Evolutionary conservation across 495 filamentous ascomycete species (phyloP).

Genomic region (Endocarpon pusillum): DNA sequence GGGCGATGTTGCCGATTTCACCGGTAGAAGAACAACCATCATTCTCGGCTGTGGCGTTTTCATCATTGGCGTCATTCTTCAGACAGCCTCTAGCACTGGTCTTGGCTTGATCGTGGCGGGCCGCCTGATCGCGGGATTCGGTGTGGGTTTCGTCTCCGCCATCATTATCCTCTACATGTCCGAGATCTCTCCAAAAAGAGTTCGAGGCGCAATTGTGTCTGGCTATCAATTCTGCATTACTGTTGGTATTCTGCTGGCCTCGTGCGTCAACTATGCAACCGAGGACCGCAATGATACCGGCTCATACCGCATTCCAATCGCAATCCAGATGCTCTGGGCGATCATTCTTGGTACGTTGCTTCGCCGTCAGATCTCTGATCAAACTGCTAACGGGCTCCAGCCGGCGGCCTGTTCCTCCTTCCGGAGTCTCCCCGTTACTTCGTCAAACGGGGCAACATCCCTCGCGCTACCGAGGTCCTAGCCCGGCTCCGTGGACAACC

Average conservation of each 20-base stretch:
- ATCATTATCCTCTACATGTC: constrained; percentile 63
- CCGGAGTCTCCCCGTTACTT: constrained; percentile 59
- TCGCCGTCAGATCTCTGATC: constrained; percentile 6
- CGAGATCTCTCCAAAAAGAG: constrained; percentile 42
- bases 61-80: constrained; percentile 43
- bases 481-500: constrained; percentile 28
- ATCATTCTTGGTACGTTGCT: constrained; percentile 31
- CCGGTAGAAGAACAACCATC: constrained; percentile 52
- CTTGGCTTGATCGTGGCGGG: constrained; percentile 45
- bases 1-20: constrained; percentile 49
- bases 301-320: constrained; percentile 58
- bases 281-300: constrained; percentile 40
- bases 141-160: constrained; percentile 59
- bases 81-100: constrained; percentile 29
- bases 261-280: constrained; percentile 54
- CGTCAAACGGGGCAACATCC: constrained; percentile 37
- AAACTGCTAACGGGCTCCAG: constrained; percentile 16
- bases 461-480: constrained; percentile 23
- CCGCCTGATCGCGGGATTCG: constrained; percentile 54
- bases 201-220: constrained; percentile 51
- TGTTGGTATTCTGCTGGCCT: constrained; percentile 54
- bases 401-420: constrained; percentile 46
- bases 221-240: constrained; percentile 60
- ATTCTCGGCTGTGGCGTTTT: constrained; percentile 48
- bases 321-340: constrained; percentile 49